These are phyloP conservation scores for Penicillium sp. DNA, from an alignment of 2,329 filamentous ascomycete species.

Conservation along the genomic window DNA sequence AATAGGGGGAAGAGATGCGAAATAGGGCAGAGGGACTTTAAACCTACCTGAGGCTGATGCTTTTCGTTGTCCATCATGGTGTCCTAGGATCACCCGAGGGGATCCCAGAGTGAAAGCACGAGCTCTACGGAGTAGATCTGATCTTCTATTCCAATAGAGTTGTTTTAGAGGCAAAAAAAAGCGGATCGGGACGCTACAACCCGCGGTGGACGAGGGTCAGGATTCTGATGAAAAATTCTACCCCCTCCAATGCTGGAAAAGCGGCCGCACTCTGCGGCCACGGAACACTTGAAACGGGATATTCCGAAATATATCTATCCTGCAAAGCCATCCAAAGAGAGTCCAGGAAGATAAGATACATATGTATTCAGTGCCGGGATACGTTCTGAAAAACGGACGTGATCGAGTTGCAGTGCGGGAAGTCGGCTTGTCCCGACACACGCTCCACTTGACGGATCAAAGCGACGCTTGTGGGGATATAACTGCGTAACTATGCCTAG, in stretches of 20 bases:
- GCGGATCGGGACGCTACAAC: slow-evolving; percentile 2
- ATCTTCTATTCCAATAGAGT: not conserved
- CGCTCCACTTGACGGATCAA: slow-evolving; percentile 9
- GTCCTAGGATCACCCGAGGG: not conserved
- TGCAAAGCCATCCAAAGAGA: not conserved
- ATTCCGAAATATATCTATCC: not conserved
- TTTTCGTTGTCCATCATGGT: not conserved
- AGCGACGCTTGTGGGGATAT: not conserved
- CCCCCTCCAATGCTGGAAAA: not conserved
- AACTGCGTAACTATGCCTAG: not conserved
- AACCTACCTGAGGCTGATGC: slow-evolving; percentile 8
- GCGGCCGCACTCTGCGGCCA: not conserved
- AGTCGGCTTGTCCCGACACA: slow-evolving; percentile 9
- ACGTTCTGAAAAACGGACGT: not conserved
- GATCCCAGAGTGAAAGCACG: not conserved
- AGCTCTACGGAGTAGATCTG: not conserved
- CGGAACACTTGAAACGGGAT: not conserved
- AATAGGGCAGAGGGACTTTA: not conserved
- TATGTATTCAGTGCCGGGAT: not conserved
- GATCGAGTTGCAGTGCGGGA: not conserved
- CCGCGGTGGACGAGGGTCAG: not conserved
- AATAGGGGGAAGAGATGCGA: not conserved
- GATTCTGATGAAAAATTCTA: not conserved
- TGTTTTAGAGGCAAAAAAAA: not conserved
- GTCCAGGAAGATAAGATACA: not conserved